These are phyloP conservation scores for Sungouiella blattae DNA, from an alignment of 805 yeast species.

Conservation along the genomic window DNA sequence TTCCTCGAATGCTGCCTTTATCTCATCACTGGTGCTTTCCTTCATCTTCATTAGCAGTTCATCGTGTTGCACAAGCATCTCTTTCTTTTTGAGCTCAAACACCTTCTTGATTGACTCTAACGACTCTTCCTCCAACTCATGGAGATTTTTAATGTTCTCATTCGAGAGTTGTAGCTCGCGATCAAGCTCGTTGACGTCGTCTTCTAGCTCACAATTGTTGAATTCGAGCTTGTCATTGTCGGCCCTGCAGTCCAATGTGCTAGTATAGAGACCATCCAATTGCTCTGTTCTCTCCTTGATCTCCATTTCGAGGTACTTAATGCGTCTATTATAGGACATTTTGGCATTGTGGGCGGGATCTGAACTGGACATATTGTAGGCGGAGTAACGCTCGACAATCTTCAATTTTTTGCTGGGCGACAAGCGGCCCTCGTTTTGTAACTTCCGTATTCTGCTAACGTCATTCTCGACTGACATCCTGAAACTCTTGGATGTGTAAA, in stretches of 20 bases:
- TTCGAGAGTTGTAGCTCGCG: conserved; percentile 32
- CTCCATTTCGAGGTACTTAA: neutral
- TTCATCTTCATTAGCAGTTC: conserved; percentile 22
- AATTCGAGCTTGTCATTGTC: conserved; percentile 23
- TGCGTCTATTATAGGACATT: neutral
- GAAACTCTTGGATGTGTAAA: neutral
- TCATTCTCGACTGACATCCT: neutral
- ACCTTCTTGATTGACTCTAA: conserved; percentile 18
- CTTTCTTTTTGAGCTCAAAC: conserved; percentile 16
- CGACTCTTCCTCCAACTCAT: conserved; percentile 19
- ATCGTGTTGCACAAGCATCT: conserved; percentile 19
- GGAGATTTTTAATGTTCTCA: conserved; percentile 30
- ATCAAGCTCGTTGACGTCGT: conserved; percentile 34
- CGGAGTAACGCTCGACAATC: conserved; percentile 2
- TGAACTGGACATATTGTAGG: neutral
- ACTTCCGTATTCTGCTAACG: neutral
- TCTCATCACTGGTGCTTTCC: conserved; percentile 25
- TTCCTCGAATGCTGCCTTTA: conserved; percentile 35
- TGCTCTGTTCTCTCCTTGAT: neutral
- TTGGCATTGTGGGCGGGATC: neutral
- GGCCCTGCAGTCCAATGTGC: neutral
- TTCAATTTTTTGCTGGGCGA: conserved; percentile 1
- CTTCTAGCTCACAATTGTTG: conserved; percentile 30
- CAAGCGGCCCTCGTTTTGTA: neutral
- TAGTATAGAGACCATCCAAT: neutral